Percentiles rank a stretch among this genome's conserved stretches.
Evolutionary conservation across 805 yeast genomes (phyloP).

Genomic region (Candida nitratophila): DNA sequence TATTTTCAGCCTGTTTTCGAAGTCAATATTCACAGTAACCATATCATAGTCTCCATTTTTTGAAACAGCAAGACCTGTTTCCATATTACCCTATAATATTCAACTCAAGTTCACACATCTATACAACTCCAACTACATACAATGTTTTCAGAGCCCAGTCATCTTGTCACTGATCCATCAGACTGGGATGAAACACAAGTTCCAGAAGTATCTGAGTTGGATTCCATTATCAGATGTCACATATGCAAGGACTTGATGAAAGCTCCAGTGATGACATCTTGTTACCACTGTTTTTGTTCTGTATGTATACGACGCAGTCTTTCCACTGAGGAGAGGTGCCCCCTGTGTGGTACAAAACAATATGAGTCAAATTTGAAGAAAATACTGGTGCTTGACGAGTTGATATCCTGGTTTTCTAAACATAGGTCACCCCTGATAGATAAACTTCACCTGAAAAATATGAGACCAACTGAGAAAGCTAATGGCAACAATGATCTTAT

Average conservation of each 20-base stretch:
- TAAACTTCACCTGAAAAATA: constrained; percentile 12
- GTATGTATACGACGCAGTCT: constrained; percentile 73
- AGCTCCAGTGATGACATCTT: constrained; percentile 77
- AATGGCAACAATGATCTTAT: not conserved
- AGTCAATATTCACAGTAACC: no score
- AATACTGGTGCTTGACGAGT: constrained; percentile 65
- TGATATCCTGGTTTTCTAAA: constrained; percentile 44
- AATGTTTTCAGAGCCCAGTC: constrained; percentile 5
- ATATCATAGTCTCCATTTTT: no score
- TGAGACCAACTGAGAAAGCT: constrained; percentile 3
- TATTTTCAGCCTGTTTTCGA: no score
- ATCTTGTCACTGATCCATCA: constrained; percentile 52
- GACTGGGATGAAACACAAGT: constrained; percentile 56
- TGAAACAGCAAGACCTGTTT: no score
- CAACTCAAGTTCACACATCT: no score
- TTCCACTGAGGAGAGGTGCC: constrained; percentile 57
- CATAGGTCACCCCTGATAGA: constrained; percentile 35
- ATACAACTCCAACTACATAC: no score
- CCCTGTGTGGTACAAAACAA: constrained; percentile 66
- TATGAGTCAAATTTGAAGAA: constrained; percentile 64
- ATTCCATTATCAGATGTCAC: constrained; percentile 71
- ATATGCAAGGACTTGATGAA: constrained; percentile 78
- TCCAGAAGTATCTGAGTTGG: constrained; percentile 55
- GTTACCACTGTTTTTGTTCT: constrained; percentile 89
- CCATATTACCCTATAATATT: no score